Evolutionary conservation across 1,284 basidiomycete species (phyloP).

Genomic region (Leccinum solheimii): DNA sequence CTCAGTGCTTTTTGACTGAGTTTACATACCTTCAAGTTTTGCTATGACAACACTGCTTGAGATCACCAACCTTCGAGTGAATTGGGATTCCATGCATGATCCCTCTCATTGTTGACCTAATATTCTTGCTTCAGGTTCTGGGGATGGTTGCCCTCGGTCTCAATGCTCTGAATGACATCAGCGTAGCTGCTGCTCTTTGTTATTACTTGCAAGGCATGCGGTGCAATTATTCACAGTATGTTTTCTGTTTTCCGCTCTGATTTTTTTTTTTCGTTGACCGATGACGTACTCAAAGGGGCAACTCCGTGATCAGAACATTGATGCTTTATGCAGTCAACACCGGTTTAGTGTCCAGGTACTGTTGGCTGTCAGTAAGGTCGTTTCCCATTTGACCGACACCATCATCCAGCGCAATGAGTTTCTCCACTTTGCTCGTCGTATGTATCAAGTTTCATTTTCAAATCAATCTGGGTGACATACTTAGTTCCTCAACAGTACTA

Average conservation of each 20-base stretch:
- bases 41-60: slow-evolving; percentile 12
- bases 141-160: slow-evolving; percentile 46
- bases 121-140: slow-evolving; percentile 33
- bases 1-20: slow-evolving; percentile 21
- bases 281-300: slow-evolving; percentile 42
- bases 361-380: neutral
- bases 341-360: slow-evolving; percentile 58
- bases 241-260: neutral
- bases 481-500: slow-evolving; percentile 47
- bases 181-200: slow-evolving; percentile 50
- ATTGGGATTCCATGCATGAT: neutral
- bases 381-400: slow-evolving; percentile 6
- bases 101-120: neutral
- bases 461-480: neutral
- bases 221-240: slow-evolving; percentile 38
- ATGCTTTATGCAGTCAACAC: slow-evolving; percentile 52
- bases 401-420: slow-evolving; percentile 51
- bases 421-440: slow-evolving; percentile 60
- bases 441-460: slow-evolving; percentile 1
- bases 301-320: slow-evolving; percentile 57
- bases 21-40: slow-evolving; percentile 14
- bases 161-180: slow-evolving; percentile 48
- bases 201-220: slow-evolving; percentile 53
- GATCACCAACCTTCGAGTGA: slow-evolving; percentile 22
- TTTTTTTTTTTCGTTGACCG: neutral